These are phyloP conservation scores for Blastocladiella emersonii DNA, from an alignment of 371 early-diverging fungal genomes.

Conservation along the genomic window DNA sequence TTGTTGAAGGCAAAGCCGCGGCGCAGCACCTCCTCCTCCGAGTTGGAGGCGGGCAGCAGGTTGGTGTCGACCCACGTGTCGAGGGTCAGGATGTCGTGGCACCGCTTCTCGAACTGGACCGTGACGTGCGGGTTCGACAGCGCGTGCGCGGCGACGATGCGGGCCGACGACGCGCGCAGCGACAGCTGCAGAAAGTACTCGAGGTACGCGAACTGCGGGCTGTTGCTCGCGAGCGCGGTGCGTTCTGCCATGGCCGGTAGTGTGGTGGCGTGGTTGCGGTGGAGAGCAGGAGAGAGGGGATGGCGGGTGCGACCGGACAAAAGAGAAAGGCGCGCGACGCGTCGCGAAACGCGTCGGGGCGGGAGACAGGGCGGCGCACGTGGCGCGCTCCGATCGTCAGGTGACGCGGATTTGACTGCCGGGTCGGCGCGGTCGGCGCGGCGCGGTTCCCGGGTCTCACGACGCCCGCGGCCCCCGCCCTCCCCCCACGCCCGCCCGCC, in stretches of 20 bases:
- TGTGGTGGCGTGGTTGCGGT: background rate
- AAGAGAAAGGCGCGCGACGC: too few relatives aligned
- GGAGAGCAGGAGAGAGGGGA: too few relatives aligned
- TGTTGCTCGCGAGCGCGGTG: constrained; percentile 3
- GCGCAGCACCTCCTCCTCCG: constrained; percentile 36
- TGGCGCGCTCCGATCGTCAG: too few relatives aligned
- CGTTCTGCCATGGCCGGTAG: constrained; percentile 1
- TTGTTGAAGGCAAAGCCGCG: constrained; percentile 26
- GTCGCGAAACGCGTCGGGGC: too few relatives aligned
- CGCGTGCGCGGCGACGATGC: constrained; percentile 22
- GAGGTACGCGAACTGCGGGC: constrained; percentile 22
- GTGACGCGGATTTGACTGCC: too few relatives aligned
- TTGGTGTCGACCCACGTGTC: constrained; percentile 27
- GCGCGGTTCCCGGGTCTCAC: too few relatives aligned
- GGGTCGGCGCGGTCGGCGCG: too few relatives aligned
- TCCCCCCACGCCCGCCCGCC: too few relatives aligned
- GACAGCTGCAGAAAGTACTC: constrained; percentile 35
- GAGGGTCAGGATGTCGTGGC: constrained; percentile 26
- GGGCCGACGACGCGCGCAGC: constrained; percentile 28
- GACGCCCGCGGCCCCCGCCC: too few relatives aligned
- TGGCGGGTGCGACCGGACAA: too few relatives aligned
- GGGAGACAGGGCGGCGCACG: too few relatives aligned
- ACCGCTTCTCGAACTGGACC: constrained; percentile 29
- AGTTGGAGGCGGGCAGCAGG: constrained; percentile 22
- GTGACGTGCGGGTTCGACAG: constrained; percentile 33